A percentile compares a stretch with the other conserved stretches of the same genome.
These are phyloP conservation scores for Anthracocystis walkeri DNA, from an alignment of 1,284 basidiomycete genomes.

Conservation along the genomic window DNA sequence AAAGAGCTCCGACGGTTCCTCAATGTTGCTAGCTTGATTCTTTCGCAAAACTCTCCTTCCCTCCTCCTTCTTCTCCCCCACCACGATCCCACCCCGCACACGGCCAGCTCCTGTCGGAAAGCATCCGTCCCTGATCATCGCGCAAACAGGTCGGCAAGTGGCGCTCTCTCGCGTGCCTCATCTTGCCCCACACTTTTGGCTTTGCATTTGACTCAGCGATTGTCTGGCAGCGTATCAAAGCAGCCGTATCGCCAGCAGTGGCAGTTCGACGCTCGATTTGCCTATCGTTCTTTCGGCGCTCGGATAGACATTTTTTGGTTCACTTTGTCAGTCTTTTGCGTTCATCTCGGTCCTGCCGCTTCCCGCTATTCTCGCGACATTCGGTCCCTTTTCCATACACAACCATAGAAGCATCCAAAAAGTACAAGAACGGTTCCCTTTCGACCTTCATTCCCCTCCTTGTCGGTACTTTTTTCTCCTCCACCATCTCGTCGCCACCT, in stretches of 20 bases:
- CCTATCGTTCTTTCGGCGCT: neutral
- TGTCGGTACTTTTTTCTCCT: neutral
- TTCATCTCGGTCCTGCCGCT: neutral
- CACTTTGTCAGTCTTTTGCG: no score
- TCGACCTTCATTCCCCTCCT: neutral
- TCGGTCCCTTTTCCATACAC: neutral
- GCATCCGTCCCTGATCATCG: slow-evolving; percentile 1
- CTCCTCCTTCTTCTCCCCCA: neutral
- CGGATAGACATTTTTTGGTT: neutral
- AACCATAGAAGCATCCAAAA: neutral
- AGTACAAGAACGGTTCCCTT: neutral
- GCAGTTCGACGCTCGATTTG: slow-evolving; percentile 1
- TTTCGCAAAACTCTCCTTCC: slow-evolving; percentile 1
- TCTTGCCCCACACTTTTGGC: neutral
- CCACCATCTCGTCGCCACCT: neutral
- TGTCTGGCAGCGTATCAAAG: slow-evolving; percentile 2
- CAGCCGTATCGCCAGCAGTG: neutral
- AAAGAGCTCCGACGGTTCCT: no score
- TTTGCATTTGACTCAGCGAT: slow-evolving; percentile 1
- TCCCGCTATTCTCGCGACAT: neutral
- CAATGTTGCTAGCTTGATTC: neutral
- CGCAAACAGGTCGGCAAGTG: neutral
- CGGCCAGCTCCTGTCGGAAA: slow-evolving; percentile 3
- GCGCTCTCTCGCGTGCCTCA: neutral
- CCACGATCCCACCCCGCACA: slow-evolving; percentile 4